These are phyloP conservation scores for Agaricus blazei DNA, from an alignment of 768 basidiomycete genomes.

Conservation along the genomic window DNA sequence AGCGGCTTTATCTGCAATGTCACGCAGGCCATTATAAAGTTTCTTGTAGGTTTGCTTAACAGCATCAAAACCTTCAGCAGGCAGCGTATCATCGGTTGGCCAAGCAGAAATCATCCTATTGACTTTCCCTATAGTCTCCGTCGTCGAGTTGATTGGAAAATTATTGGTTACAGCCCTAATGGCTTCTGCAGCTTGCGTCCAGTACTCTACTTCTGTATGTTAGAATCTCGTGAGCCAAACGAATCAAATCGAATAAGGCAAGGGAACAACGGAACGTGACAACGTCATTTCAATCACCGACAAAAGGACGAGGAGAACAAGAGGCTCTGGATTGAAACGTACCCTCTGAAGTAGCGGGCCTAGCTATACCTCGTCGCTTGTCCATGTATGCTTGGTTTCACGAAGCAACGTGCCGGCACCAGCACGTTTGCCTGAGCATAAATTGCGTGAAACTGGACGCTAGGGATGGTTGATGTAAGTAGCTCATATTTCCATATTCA, in stretches of 20 bases:
- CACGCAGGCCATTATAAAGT: conserved; percentile 54
- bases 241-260: conserved; percentile 11
- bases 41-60: conserved; percentile 63
- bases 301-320: conserved; percentile 4
- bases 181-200: conserved; percentile 63
- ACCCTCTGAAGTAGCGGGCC: conserved; percentile 80
- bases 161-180: conserved; percentile 50
- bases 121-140: conserved; percentile 64
- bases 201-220: conserved; percentile 64
- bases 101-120: conserved; percentile 69
- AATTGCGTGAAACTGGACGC: conserved; percentile 9
- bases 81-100: conserved; percentile 66
- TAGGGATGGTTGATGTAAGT: conserved; percentile 10
- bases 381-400: conserved; percentile 41
- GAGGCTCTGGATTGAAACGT: conserved; percentile 15
- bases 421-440: conserved; percentile 8
- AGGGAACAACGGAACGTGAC: not conserved
- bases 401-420: conserved; percentile 5
- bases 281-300: conserved; percentile 9
- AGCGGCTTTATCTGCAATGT: conserved; percentile 54
- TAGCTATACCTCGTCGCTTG: conserved; percentile 54
- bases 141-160: conserved; percentile 42
- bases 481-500: conserved; percentile 1
- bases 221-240: conserved; percentile 12
- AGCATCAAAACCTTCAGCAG: conserved; percentile 61